Base-by-base conservation (phyloP, 495 filamentous ascomycete genomes). In the Halenospora varia region DNA sequence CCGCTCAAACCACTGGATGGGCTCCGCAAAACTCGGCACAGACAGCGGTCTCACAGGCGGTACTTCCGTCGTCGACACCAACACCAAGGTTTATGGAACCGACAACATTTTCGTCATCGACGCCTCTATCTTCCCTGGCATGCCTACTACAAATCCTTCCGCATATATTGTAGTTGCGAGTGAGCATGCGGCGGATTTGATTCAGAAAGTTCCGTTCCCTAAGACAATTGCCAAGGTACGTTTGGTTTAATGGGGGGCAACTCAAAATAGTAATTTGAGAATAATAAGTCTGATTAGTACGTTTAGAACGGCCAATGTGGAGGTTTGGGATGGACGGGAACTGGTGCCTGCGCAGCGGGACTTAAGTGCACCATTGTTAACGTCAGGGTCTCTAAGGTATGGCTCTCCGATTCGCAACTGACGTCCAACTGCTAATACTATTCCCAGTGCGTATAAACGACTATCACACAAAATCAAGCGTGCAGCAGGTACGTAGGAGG, bases 1-100 rank as follows among this genome's bases (percentile, higher is more conserved):
- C 20, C 73, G 83, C 25, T 73, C 86, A 57, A 89, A 87, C 70
- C 88, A 90, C 77, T 90, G 87, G 85, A 77, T 87, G 59, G 79
- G 78, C 25, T 80, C 75, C 26, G 71, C 74, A 44, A 85, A 84
- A 73, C 73, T 88, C 62, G 84, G 84, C 26, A 76, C 71, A 9
- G 80, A 86, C 65, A 77, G 79, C 60, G 83, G 82, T 22, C 74
- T 81, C 10, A 40, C 47, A 45, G 73, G 74, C 39, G 84, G 84
- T 46, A 81, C 65, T 2, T 73, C 80, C 10, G 83, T 87, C 22
- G 83, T 88, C n/a, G 84, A 88, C 59, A 63, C 69, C 39, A 83
- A 85, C 70, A 77, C 82, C 44, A 81, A 82, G 66, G 80, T 87
- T 24, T 87, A 86, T 57, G 84, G 84, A 56, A 85, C 76, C 2